Percentiles rank a stretch among this genome's conserved stretches.
phyloP scores from a whole-genome alignment of 2,329 filamentous ascomycete species.

The Colletotrichum ledebouriae region DNA sequence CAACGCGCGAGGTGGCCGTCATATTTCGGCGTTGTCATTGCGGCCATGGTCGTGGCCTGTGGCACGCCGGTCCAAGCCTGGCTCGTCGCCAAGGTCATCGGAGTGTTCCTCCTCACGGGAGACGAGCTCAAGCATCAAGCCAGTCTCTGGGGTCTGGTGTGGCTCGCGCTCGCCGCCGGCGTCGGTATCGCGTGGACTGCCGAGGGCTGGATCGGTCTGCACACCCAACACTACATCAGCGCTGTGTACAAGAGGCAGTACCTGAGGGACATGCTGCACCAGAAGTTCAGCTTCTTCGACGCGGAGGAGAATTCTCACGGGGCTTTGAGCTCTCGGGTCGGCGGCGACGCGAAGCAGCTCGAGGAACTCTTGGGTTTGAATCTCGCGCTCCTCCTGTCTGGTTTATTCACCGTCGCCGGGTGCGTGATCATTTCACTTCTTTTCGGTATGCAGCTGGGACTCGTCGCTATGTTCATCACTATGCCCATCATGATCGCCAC shows the following conservation, averaged over 20 bases:
- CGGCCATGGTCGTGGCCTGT: conserved; percentile 46
- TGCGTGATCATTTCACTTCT: conserved; percentile 49
- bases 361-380: conserved; percentile 52
- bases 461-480: conserved; percentile 54
- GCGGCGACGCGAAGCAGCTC: conserved; percentile 50
- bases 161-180: conserved; percentile 48
- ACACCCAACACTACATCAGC: conserved; percentile 38
- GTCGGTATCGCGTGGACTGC: conserved; percentile 48
- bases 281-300: conserved; percentile 50
- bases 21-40: conserved; percentile 46
- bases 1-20: conserved; percentile 46
- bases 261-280: conserved; percentile 48
- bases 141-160: conserved; percentile 51
- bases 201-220: conserved; percentile 45
- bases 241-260: conserved; percentile 46
- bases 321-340: conserved; percentile 46
- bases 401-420: conserved; percentile 49
- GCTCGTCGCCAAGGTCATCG: conserved; percentile 48
- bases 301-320: conserved; percentile 49
- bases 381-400: conserved; percentile 48
- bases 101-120: conserved; percentile 45
- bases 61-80: conserved; percentile 49
- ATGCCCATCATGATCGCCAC: conserved; percentile 52
- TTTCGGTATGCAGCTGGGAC: conserved; percentile 55
- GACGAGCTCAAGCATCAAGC: conserved; percentile 34